These are phyloP conservation scores for Quercus mongolica DNA, from an alignment of 306 rosid species.

Conservation along the genomic window DNA sequence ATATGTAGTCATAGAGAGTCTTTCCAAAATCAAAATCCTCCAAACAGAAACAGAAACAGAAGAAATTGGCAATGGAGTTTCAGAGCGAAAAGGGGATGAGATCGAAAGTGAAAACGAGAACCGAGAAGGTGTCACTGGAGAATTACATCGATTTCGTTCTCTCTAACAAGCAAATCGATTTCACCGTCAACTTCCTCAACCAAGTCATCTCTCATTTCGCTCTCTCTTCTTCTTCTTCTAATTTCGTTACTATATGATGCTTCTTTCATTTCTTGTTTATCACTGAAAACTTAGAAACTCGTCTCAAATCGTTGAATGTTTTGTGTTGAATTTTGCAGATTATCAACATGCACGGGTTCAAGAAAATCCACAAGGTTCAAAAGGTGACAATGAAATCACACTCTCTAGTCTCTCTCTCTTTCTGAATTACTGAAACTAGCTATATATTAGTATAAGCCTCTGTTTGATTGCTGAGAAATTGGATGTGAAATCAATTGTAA, in stretches of 20 bases:
- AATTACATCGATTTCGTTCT: conserved; percentile 46
- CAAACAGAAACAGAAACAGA: conserved; percentile 2
- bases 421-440: neutral
- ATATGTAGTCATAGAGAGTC: too few species aligned
- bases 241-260: neutral
- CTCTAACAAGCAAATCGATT: conserved; percentile 31
- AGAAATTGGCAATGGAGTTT: conserved; percentile 19
- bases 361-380: conserved; percentile 37
- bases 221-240: neutral
- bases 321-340: conserved; percentile 37
- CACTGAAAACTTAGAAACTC: too few species aligned
- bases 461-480: neutral
- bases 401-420: neutral
- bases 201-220: conserved; percentile 43
- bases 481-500: neutral
- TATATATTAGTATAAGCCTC: neutral
- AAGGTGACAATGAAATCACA: conserved; percentile 42
- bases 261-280: too few species aligned
- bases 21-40: too few species aligned
- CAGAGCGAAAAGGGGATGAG: conserved; percentile 3
- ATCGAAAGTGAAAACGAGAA: conserved; percentile 24
- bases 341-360: conserved; percentile 69
- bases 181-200: conserved; percentile 42
- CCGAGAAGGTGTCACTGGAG: conserved; percentile 35
- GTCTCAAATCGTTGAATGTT: too few species aligned